Evolutionary conservation across 352 stramenopile genomes (phyloP).

Genomic region (Phytophthora megakarya): DNA sequence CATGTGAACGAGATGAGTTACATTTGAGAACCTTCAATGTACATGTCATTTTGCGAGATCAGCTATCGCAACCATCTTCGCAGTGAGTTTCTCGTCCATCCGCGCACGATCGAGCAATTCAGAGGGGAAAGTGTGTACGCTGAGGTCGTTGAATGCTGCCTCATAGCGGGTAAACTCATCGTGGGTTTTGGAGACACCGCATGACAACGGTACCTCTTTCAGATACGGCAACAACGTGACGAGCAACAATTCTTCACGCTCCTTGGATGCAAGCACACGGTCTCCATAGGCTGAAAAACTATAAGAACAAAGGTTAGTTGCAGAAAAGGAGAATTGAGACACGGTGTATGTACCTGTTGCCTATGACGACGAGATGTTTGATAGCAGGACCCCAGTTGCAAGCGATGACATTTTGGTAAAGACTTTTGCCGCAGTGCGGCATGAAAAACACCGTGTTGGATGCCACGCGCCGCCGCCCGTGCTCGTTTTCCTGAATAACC

Average conservation of each 20-base stretch:
- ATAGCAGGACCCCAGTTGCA: conserved; percentile 70
- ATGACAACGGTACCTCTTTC: conserved; percentile 46
- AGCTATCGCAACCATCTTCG: conserved; percentile 26
- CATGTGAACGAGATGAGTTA: no score
- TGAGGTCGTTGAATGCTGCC: conserved; percentile 78
- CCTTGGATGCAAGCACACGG: conserved; percentile 52
- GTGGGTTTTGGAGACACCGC: conserved; percentile 48
- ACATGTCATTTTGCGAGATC: background rate
- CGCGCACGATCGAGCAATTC: conserved; percentile 18
- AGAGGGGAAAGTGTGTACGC: conserved; percentile 33
- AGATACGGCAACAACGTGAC: conserved; percentile 57
- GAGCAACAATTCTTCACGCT: conserved; percentile 51
- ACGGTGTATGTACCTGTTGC: conserved; percentile 88
- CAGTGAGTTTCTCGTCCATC: conserved; percentile 16
- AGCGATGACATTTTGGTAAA: conserved; percentile 91
- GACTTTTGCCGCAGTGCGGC: conserved; percentile 85
- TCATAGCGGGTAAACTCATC: conserved; percentile 69
- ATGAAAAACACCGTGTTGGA: conserved; percentile 90
- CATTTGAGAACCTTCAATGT: no score
- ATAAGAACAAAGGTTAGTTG: conserved; percentile 3
- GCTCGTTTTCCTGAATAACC: conserved; percentile 70
- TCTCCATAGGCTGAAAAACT: conserved; percentile 84
- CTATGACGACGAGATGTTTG: conserved; percentile 70
- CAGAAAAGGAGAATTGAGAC: background rate
- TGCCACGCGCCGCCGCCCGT: conserved; percentile 44